These are phyloP conservation scores for Schizosaccharomyces versatilis DNA, from an alignment of 1,139 yeast genomes.

Conservation along the genomic window DNA sequence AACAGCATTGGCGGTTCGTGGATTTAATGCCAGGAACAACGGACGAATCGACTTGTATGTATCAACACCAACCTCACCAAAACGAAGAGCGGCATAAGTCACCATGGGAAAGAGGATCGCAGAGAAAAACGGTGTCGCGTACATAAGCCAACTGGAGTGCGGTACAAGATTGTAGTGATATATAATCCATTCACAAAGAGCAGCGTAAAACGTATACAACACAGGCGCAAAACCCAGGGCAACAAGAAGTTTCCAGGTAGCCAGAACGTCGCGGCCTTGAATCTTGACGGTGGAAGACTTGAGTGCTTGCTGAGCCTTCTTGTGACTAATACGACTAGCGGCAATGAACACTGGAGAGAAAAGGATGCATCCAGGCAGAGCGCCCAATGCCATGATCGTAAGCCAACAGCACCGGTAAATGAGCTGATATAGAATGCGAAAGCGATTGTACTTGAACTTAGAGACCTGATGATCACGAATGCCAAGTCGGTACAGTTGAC, in stretches of 20 bases:
- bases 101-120: conserved; percentile 42
- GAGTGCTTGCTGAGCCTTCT: conserved; percentile 56
- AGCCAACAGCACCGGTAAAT: conserved; percentile 34
- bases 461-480: conserved; percentile 84
- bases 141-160: conserved; percentile 4
- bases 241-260: conserved; percentile 86
- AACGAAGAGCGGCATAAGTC: conserved; percentile 67
- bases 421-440: conserved; percentile 23
- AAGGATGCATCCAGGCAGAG: conserved; percentile 66
- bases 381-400: conserved; percentile 31
- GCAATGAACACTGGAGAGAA: conserved; percentile 72
- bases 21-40: conserved; percentile 42
- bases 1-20: conserved; percentile 28
- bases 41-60: conserved; percentile 62
- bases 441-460: conserved; percentile 23
- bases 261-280: conserved; percentile 75
- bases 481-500: conserved; percentile 40
- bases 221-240: conserved; percentile 78
- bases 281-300: conserved; percentile 80
- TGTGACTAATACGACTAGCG: conserved; percentile 47
- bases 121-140: conserved; percentile 25
- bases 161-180: conserved; percentile 15
- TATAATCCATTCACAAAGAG: conserved; percentile 31
- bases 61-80: conserved; percentile 89
- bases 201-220: conserved; percentile 57